phyloP scores from a whole-genome alignment of 306 rosid species.

The Dryas octopetala region DNA sequence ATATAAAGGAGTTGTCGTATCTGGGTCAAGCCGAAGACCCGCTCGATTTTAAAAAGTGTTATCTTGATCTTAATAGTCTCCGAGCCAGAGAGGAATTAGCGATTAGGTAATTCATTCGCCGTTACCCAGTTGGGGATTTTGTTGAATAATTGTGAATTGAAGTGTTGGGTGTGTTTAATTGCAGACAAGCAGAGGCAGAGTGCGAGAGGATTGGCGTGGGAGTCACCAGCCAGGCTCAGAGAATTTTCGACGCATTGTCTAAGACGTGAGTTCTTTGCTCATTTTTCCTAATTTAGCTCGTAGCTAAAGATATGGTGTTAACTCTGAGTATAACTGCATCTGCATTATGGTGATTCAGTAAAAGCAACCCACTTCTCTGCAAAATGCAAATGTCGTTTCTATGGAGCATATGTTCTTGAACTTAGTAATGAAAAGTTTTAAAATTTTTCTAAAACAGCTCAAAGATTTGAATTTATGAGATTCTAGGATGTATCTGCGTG shows the following conservation, averaged over 20 bases:
- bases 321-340: not conserved
- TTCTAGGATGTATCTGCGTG: not conserved
- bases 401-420: not conserved
- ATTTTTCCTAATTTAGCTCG: not conserved
- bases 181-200: constrained; percentile 82
- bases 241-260: constrained; percentile 83
- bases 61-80: constrained; percentile 63
- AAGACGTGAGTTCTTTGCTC: constrained; percentile 68
- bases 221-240: constrained; percentile 85
- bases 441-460: not conserved
- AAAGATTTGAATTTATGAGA: not conserved
- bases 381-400: not conserved
- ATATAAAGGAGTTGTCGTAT: constrained; percentile 66
- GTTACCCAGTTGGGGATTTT: not conserved
- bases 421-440: not conserved
- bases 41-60: constrained; percentile 58
- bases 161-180: constrained; percentile 4
- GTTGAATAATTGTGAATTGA: not conserved
- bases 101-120: constrained; percentile 45
- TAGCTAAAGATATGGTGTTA: not conserved
- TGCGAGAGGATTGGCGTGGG: constrained; percentile 96
- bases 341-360: not conserved
- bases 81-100: constrained; percentile 74
- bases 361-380: not conserved
- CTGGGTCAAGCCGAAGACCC: constrained; percentile 76